Conservation (phyloP, 129 eudicot species). For the Arctium lappa region DNA sequence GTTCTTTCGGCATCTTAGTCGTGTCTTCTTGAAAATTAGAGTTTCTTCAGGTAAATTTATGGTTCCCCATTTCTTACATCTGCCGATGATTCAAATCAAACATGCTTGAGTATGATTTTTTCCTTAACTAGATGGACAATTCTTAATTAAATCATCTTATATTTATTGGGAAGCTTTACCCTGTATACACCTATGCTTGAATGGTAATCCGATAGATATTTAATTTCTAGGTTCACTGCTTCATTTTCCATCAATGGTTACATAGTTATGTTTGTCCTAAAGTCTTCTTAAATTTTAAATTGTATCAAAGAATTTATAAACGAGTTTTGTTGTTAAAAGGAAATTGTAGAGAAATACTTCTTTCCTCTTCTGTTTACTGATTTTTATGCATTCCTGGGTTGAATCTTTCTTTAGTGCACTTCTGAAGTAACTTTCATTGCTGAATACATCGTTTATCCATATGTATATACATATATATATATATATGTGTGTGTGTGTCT, state of each 20-base stretch:
- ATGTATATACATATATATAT: too few species aligned
- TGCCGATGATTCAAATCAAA: not conserved
- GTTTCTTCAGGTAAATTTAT: slow-evolving; percentile 23
- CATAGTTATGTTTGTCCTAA: not conserved
- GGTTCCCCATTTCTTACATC: slow-evolving; percentile 12
- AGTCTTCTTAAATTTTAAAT: not conserved
- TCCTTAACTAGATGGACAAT: slow-evolving; percentile 6
- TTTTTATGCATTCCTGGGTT: not conserved
- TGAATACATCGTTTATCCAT: too few species aligned
- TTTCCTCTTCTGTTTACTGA: not conserved
- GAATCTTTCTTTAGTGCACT: not conserved
- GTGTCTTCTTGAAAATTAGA: slow-evolving; percentile 2
- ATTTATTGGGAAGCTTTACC: not conserved
- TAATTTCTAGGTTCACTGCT: not conserved
- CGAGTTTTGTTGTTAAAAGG: slow-evolving; percentile 6
- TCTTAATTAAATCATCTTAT: not conserved
- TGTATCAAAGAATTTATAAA: slow-evolving; percentile 2
- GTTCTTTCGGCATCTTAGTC: slow-evolving; percentile 9
- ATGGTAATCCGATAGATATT: slow-evolving; percentile 8
- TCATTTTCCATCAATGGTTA: not conserved
- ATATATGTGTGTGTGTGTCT: not conserved
- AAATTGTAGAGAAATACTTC: slow-evolving; percentile 1
- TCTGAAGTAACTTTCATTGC: not conserved
- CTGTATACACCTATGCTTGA: not conserved
- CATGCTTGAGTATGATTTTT: slow-evolving; percentile 4